Conservation (phyloP, 2,329 filamentous ascomycete genomes). For the Phyllosticta capitalensis region DNA sequence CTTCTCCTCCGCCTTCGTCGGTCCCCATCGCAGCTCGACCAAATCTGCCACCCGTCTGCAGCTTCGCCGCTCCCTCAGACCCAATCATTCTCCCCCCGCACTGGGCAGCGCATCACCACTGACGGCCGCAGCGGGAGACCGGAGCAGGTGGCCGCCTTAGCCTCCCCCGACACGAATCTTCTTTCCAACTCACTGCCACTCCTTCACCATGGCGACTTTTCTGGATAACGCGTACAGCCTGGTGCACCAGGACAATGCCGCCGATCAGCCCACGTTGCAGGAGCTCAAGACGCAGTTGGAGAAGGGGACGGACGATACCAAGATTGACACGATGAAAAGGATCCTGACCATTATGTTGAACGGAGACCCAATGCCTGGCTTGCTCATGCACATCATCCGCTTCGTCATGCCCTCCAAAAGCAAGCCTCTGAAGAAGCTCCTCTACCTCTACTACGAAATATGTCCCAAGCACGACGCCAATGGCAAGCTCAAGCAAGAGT, state of each 20-base stretch:
- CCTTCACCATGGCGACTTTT: slow-evolving; percentile 75
- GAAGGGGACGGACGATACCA: slow-evolving; percentile 86
- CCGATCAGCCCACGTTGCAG: slow-evolving; percentile 80
- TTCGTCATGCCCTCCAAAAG: slow-evolving; percentile 99
- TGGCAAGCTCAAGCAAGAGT: slow-evolving; percentile 98
- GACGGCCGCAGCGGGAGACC: slow-evolving; percentile 21
- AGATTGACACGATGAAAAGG: slow-evolving; percentile 80
- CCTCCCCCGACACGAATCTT: neutral
- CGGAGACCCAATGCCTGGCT: slow-evolving; percentile 85
- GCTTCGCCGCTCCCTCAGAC: neutral
- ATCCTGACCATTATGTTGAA: slow-evolving; percentile 97
- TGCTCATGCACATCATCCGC: slow-evolving; percentile 99
- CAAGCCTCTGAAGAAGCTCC: slow-evolving; percentile 92
- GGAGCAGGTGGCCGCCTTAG: slow-evolving; percentile 16
- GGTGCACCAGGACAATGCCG: slow-evolving; percentile 94
- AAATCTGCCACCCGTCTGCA: neutral
- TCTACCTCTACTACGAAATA: slow-evolving; percentile 99
- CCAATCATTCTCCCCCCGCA: slow-evolving; percentile 2
- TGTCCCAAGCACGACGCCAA: slow-evolving; percentile 87
- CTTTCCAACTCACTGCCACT: neutral
- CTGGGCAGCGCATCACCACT: slow-evolving; percentile 15
- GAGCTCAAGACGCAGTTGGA: slow-evolving; percentile 90
- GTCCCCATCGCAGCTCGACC: neutral
- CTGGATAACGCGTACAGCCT: slow-evolving; percentile 92
- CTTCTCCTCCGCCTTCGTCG: slow-evolving; percentile 2